phyloP scores from a whole-genome alignment of 441 rosid species.

The Gossypium laxum region DNA sequence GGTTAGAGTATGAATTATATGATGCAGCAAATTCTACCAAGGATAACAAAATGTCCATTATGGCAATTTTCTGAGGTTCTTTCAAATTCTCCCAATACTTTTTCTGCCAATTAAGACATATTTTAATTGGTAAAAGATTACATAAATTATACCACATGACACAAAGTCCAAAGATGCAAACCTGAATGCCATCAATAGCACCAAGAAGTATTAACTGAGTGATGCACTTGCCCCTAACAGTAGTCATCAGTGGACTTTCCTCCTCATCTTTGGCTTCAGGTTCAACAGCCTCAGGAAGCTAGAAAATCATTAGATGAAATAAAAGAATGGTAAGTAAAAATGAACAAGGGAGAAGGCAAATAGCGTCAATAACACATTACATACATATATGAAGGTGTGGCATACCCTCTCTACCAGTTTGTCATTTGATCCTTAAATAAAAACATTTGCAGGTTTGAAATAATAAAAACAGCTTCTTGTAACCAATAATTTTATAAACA shows the following conservation, averaged over 20 bases:
- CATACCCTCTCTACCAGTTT: background rate
- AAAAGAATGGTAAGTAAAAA: background rate
- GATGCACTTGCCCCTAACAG: conserved; percentile 89
- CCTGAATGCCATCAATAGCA: conserved; percentile 93
- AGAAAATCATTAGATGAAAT: conserved; percentile 14
- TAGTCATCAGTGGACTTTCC: conserved; percentile 69
- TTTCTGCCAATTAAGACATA: conserved; percentile 35
- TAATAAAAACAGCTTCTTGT: background rate
- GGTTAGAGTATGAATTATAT: conserved; percentile 79
- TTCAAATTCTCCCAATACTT: conserved; percentile 83
- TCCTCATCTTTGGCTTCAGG: conserved; percentile 60
- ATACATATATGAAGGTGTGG: background rate
- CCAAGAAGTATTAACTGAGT: conserved; percentile 87
- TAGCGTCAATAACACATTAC: background rate
- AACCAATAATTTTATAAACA: background rate
- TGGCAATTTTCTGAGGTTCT: conserved; percentile 60
- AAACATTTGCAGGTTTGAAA: background rate
- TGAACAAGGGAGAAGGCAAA: background rate
- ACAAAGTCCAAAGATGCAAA: conserved; percentile 19
- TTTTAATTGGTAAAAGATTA: background rate
- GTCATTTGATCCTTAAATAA: background rate
- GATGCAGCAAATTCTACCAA: conserved; percentile 88
- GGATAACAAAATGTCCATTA: conserved; percentile 81
- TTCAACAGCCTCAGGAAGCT: conserved; percentile 63
- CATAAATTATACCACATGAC: background rate